phyloP scores from a whole-genome alignment of 2,329 filamentous ascomycete species.

The Fusarium vanettenii region DNA sequence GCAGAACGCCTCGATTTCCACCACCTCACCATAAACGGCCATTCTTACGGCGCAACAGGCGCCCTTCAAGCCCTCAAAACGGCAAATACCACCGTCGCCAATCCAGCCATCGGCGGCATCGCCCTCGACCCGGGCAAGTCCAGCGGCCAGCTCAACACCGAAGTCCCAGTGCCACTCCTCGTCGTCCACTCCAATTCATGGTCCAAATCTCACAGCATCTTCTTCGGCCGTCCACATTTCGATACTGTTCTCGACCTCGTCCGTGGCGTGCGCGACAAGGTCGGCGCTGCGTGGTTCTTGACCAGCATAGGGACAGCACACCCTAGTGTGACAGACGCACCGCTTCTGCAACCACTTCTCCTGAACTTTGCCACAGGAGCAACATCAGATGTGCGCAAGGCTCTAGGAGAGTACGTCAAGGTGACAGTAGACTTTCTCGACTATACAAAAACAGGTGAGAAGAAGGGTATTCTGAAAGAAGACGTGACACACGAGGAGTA shows the following conservation, averaged over 20 bases:
- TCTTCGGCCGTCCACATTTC: slow-evolving; percentile 74
- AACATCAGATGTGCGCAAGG: slow-evolving; percentile 66
- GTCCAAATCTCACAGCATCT: slow-evolving; percentile 66
- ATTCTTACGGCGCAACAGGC: slow-evolving; percentile 75
- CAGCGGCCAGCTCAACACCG: slow-evolving; percentile 69
- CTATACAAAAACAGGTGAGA: slow-evolving; percentile 56
- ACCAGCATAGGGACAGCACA: slow-evolving; percentile 68
- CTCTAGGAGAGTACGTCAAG: slow-evolving; percentile 69
- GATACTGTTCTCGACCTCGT: slow-evolving; percentile 70
- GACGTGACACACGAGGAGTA: slow-evolving; percentile 57
- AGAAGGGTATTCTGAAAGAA: slow-evolving; percentile 61
- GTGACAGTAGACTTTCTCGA: slow-evolving; percentile 68
- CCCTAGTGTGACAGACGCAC: slow-evolving; percentile 74
- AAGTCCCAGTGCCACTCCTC: slow-evolving; percentile 68
- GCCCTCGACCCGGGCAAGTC: slow-evolving; percentile 75
- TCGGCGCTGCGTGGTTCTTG: slow-evolving; percentile 64
- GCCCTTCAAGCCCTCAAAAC: slow-evolving; percentile 69
- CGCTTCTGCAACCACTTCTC: slow-evolving; percentile 70
- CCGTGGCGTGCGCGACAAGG: slow-evolving; percentile 55
- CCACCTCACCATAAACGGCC: slow-evolving; percentile 68
- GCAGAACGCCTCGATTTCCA: slow-evolving; percentile 63
- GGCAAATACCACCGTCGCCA: slow-evolving; percentile 44
- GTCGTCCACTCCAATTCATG: slow-evolving; percentile 74
- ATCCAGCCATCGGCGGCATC: slow-evolving; percentile 65
- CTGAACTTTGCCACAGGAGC: slow-evolving; percentile 72